Evolutionary conservation across 371 early-diverging fungal genomes (phyloP).

Genomic region (Rhizomucor pusillus): DNA sequence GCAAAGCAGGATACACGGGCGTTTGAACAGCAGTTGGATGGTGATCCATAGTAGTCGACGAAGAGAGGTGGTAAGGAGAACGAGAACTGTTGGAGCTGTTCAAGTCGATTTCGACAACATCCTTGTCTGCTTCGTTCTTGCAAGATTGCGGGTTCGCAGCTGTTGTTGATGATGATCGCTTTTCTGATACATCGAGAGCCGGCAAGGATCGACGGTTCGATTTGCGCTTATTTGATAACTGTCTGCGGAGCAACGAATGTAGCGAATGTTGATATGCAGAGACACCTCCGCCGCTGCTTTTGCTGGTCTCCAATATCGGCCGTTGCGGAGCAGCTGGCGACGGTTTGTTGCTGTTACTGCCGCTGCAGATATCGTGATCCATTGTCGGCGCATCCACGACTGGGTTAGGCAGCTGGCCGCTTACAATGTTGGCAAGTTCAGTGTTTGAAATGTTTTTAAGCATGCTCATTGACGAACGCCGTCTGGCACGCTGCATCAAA

Average conservation of each 20-base stretch:
- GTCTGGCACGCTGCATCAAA: slow-evolving; percentile 11
- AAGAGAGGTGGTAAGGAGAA: too few relatives aligned
- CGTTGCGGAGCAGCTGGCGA: slow-evolving; percentile 3
- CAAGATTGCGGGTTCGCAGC: too few relatives aligned
- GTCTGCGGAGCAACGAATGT: slow-evolving; percentile 16
- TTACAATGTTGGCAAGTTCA: slow-evolving; percentile 28
- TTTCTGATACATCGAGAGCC: too few relatives aligned
- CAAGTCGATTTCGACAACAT: slow-evolving; percentile 26
- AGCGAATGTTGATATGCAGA: slow-evolving; percentile 25
- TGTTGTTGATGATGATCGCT: not conserved
- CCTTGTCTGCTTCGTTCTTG: slow-evolving; percentile 20
- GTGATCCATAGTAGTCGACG: not conserved
- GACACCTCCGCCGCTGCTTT: slow-evolving; percentile 4
- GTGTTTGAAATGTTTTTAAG: slow-evolving; percentile 23
- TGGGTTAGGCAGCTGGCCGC: slow-evolving; percentile 27
- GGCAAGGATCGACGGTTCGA: slow-evolving; percentile 6
- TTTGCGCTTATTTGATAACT: slow-evolving; percentile 19
- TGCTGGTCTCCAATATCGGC: slow-evolving; percentile 4
- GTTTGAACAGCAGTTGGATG: slow-evolving; percentile 8
- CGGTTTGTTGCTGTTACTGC: too few relatives aligned
- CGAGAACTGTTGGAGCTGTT: slow-evolving; percentile 10
- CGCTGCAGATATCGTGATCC: not conserved
- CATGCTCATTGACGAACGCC: slow-evolving; percentile 32
- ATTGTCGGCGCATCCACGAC: slow-evolving; percentile 17
- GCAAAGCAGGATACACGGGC: slow-evolving; percentile 21